Base-by-base conservation (phyloP, 1,284 basidiomycete genomes). In the Abortiporus biennis region DNA sequence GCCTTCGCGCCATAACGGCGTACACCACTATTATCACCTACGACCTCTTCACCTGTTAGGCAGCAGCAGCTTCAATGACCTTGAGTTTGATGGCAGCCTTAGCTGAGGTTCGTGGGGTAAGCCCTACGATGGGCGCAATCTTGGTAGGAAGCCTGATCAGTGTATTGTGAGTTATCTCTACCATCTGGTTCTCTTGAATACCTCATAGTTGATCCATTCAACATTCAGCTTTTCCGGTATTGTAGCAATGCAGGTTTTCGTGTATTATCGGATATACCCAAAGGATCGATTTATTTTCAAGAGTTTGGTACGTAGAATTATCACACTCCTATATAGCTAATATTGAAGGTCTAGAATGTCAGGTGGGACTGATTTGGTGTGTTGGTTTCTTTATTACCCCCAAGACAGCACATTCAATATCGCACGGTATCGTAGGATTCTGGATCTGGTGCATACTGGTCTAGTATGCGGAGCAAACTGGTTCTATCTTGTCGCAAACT, bases 241-340 rank as follows among this genome's bases (percentile, higher is more conserved):
- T 3, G 49, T 52, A 2, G 30, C 44, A 6, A 42, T 49, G 25
- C 55, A 57, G 34, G 44, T 41, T 3, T 47, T 50, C 40, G 33
- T 57, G 8, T 57, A 56, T 35, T 51, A 44, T 20, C 36, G 51
- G 20, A 25, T 54, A 21, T 57, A 54, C 30, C 48, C 44, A 5
- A 42, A 42, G 2, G 55, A 57, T 37, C 44, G 38, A 4, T 1
- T 27, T 16, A 17, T 27, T 4, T 43, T 50, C 39, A 54, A 54
- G 31, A 6, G 36, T 23, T 44, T 52, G 33, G 55, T 57, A n/a
- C 25, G 50, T 42, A 19, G 27, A 29, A 29, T 29, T 29, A 19
- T 25, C 11, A 9, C 27, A 29, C 27, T 29, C 27, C 27, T 29
- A 15, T 19, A 21, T n/a, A n/a, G n/a, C 25, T 11, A 19, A 13